Evolutionary conservation across 768 basidiomycete species (phyloP).

Genomic region (Neoboletus brunneissimus): DNA sequence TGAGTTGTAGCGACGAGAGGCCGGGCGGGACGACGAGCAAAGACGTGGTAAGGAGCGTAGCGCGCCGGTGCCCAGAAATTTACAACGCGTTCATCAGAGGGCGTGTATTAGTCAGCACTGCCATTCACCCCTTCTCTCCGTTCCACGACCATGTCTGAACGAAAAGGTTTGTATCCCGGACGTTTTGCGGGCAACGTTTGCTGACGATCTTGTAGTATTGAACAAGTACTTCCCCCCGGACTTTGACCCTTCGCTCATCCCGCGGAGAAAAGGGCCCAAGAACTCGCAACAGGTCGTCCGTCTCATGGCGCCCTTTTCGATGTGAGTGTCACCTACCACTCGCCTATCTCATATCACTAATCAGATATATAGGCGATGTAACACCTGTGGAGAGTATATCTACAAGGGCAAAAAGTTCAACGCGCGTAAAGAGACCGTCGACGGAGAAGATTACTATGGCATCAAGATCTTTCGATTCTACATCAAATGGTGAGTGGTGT

Average conservation of each 20-base stretch:
- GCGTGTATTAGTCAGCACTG: constrained; percentile 30
- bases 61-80: constrained; percentile 31
- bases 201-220: constrained; percentile 52
- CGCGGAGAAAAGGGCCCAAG: constrained; percentile 83
- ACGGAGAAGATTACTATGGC: constrained; percentile 95
- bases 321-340: constrained; percentile 48
- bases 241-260: constrained; percentile 96
- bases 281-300: constrained; percentile 97
- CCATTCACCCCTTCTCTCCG: constrained; percentile 1
- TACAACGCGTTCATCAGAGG: constrained; percentile 27
- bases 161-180: constrained; percentile 56
- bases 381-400: constrained; percentile 97
- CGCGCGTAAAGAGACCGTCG: constrained; percentile 96
- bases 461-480: constrained; percentile 96
- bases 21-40: constrained; percentile 15
- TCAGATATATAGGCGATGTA: constrained; percentile 65
- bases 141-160: constrained; percentile 65
- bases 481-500: constrained; percentile 71
- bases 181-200: background rate
- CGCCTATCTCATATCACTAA: constrained; percentile 6
- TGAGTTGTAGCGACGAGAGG: constrained; percentile 3
- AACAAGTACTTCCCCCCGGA: constrained; percentile 98
- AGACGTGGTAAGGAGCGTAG: constrained; percentile 16
- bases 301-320: constrained; percentile 99
- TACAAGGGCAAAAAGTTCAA: constrained; percentile 99